Evolutionary conservation across 2,329 filamentous ascomycete species (phyloP), one percentile per base, ranked within the genome.

Genomic region (Diatrype stigma): DNA sequence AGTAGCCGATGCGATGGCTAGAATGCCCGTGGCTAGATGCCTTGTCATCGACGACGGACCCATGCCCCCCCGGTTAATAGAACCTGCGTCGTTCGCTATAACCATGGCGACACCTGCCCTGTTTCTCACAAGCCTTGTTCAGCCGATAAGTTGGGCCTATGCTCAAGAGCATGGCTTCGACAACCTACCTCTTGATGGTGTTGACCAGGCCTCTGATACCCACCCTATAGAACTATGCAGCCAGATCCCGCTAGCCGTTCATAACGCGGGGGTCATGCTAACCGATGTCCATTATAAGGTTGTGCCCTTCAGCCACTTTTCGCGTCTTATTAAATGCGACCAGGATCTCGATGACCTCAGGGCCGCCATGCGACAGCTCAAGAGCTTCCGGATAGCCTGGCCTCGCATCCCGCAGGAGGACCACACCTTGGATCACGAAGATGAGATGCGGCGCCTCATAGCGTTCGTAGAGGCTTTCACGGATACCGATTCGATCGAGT

Each of bases 1-100:
- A 21, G 35, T 53, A 23, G 48, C 48, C n/a, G 22, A 45, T 30
- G 45, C 45, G n/a, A 42, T 53, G 8, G 48, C 51, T 16, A 50
- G 42, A 45, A 46, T 51, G 46, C 42, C 46, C 14, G 16, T 28
- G 11, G 42, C 46, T 26, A 48, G 21, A 37, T 42, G 16, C 14
- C 46, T 51, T 17, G 17, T 22, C 17, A 35, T 48, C 42, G 32
- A 22, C 23, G 50, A 48, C 42, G 6, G 12, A 14, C 8, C 3
- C 22, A 48, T 14, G 2, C 5, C 23, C 17, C 16, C 2, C 10
- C n/a, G n/a, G n/a, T n/a, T n/a, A 7, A 12, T 32, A n/a, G 12
- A 19, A 28, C 21, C 6, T n/a, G 14, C 32, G 44, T 14, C 44
- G 12, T 32, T 46, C 23, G 23, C 16, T 37, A 4, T 5, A 37